These are phyloP conservation scores for Ormosia emarginata DNA, from an alignment of 306 rosid genomes.

Conservation along the genomic window DNA sequence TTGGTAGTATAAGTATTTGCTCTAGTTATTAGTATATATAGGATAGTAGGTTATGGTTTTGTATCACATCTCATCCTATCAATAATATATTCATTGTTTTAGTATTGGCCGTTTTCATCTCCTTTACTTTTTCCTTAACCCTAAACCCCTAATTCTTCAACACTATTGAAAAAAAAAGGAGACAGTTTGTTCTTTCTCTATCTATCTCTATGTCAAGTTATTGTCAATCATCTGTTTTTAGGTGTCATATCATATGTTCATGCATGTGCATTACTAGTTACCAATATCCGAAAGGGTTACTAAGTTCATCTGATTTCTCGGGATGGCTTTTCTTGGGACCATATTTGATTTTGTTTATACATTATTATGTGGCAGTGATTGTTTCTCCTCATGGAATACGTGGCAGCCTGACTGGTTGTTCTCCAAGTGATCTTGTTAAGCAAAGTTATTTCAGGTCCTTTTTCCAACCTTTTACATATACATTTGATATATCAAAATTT, in stretches of 20 bases:
- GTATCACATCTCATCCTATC: too few relatives aligned
- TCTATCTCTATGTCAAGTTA: background rate
- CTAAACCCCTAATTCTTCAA: too few relatives aligned
- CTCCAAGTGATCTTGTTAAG: conserved; percentile 88
- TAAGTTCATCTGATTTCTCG: conserved; percentile 8
- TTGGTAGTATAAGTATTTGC: too few relatives aligned
- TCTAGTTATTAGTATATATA: too few relatives aligned
- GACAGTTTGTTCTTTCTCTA: background rate
- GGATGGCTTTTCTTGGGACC: conserved; percentile 11
- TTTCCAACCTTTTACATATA: conserved; percentile 9
- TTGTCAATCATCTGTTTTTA: conserved; percentile 2
- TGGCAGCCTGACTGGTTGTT: conserved; percentile 91
- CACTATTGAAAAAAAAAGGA: background rate
- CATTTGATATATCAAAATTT: conserved; percentile 10
- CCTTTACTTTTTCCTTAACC: too few relatives aligned
- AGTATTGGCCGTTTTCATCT: too few relatives aligned
- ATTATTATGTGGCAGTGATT: conserved; percentile 57
- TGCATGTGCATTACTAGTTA: background rate
- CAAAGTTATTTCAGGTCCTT: conserved; percentile 79
- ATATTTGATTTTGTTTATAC: conserved; percentile 23
- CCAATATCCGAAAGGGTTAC: background rate
- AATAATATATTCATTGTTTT: too few relatives aligned
- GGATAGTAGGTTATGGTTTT: too few relatives aligned
- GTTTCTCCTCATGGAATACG: conserved; percentile 98
- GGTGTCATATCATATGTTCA: conserved; percentile 17